Conservation (phyloP, 495 filamentous ascomycete genomes). For the Bathelium albidoporum region DNA sequence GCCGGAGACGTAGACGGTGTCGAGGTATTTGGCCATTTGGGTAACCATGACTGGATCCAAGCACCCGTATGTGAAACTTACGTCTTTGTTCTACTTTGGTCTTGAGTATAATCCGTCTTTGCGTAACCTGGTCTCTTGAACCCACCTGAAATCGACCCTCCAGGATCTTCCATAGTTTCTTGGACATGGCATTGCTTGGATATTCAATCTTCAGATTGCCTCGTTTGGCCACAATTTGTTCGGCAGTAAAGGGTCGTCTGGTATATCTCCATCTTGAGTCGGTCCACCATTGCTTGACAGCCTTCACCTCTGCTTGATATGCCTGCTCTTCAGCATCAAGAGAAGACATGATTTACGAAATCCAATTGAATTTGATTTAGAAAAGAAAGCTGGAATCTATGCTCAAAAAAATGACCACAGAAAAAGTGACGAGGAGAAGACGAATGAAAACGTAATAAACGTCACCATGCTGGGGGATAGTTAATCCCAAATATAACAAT, state of each 20-base stretch:
- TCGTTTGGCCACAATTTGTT: slow-evolving; percentile 92
- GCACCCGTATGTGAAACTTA: slow-evolving; percentile 92
- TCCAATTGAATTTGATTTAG: not conserved
- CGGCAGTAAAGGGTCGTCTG: slow-evolving; percentile 84
- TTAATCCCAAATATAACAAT: not conserved
- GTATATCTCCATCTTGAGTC: slow-evolving; percentile 88
- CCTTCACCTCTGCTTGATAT: slow-evolving; percentile 70
- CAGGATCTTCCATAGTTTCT: slow-evolving; percentile 90
- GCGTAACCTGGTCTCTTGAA: slow-evolving; percentile 2
- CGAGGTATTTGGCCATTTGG: slow-evolving; percentile 97
- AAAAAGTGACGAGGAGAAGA: not conserved
- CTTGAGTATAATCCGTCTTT: not conserved
- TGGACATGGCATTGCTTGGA: slow-evolving; percentile 72
- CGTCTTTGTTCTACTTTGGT: slow-evolving; percentile 55
- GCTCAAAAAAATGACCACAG: not conserved
- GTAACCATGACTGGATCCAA: slow-evolving; percentile 96
- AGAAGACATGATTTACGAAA: not conserved
- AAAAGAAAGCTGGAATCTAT: not conserved
- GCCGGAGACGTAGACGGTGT: slow-evolving; percentile 96
- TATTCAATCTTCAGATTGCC: slow-evolving; percentile 88
- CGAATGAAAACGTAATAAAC: not conserved
- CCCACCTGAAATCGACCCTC: slow-evolving; percentile 73
- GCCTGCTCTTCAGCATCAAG: slow-evolving; percentile 63
- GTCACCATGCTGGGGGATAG: not conserved
- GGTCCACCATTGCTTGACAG: slow-evolving; percentile 88